Base-by-base conservation (phyloP, 177 flowering plant genomes). In the Vitis hybrid region DNA sequence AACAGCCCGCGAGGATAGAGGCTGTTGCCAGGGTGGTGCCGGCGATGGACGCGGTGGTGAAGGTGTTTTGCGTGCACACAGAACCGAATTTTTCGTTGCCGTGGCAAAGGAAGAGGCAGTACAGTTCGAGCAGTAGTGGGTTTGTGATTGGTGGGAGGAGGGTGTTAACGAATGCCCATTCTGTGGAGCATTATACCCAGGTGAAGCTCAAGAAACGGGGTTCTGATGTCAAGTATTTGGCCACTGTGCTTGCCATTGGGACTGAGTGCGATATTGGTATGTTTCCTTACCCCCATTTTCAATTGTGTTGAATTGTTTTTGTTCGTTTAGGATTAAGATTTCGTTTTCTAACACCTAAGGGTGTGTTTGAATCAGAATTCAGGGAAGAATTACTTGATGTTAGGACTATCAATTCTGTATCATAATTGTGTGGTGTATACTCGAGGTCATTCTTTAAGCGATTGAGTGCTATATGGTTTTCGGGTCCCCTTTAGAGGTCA, bases 51-150 rank as follows among this genome's bases (percentile, higher is more conserved):
- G 89, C 99, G 6, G 97, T 95, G 52, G 98, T 95, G 76, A 95
- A 95, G 91, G 98, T 95, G 71, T 95, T 95, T 61, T 95, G 99
- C 61, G 91, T 87, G 7, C 99, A 95, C 55, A 90, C 98, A 2
- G 95, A 91, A 80, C 99, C 99, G 8, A 95, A 95, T 78, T 95
- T 91, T 79, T 95, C 99, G 66, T 75, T 95, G 59, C 99, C 98
- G 35, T 95, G 99, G 99, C 99, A 95, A 87, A 77, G 97, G 76
- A 95, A 95, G 77, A 71, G 97, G 77, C 98, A 95, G 85, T 91
- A 82, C 41, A 93, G 98, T 69, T 90, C 97, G 11, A 89, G 93
- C 69, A 95, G 99, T 64, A 95, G 97, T 63, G 99, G 99, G 53
- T 93, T 95, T 69, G 82, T 93, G 10, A 88, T 95, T 70, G 80